phyloP scores from a whole-genome alignment of 768 basidiomycete species.

The Auriculariales sp. region DNA sequence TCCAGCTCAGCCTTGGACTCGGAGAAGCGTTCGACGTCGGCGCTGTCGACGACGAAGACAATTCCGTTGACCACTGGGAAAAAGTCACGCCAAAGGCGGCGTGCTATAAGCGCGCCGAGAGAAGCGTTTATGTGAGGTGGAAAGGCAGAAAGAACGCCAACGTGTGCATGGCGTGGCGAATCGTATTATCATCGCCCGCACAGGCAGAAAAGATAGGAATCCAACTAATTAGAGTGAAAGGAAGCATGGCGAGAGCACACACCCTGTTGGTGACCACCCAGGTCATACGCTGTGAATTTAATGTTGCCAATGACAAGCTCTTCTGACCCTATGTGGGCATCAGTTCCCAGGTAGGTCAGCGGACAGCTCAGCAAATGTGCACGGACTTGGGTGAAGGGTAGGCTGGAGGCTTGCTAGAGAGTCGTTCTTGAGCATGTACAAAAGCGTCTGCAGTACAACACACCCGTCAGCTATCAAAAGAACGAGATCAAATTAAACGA shows the following conservation, averaged over 20 bases:
- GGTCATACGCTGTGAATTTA: no score
- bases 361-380: neutral
- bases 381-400: constrained; percentile 90
- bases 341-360: neutral
- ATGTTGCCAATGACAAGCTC: no score
- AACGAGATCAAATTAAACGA: neutral
- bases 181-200: no score
- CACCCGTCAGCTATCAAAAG: neutral
- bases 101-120: no score
- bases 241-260: no score
- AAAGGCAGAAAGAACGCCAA: no score
- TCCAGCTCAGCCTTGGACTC: constrained; percentile 98
- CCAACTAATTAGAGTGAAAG: no score
- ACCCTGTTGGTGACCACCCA: no score
- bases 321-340: no score
- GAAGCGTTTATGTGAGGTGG: no score
- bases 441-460: constrained; percentile 49
- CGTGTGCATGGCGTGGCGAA: no score
- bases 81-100: constrained; percentile 99
- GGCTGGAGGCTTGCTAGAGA: constrained; percentile 93
- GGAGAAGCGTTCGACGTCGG: constrained; percentile 89
- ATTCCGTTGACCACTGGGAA: constrained; percentile 99
- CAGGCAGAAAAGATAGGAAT: no score
- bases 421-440: constrained; percentile 99
- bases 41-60: constrained; percentile 94